A percentile compares a stretch with the other conserved stretches of the same genome.
phyloP scores from a whole-genome alignment of 2,329 filamentous ascomycete genomes.

The Sphaerostilbella broomeana region DNA sequence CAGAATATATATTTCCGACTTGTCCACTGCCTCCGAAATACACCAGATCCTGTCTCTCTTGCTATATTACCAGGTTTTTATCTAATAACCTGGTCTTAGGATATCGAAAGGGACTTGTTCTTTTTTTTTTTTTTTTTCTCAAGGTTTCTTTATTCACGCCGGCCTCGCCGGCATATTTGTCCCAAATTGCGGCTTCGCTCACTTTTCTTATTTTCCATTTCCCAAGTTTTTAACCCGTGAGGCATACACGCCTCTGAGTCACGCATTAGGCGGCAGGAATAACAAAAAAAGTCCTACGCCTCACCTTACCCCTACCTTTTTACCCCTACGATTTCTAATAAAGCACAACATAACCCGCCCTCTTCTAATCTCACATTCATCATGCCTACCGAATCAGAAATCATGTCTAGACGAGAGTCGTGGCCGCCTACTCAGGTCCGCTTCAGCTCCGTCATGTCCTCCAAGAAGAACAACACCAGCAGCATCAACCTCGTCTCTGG shows the following conservation, averaged over 20 bases:
- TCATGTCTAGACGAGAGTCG: slow-evolving; percentile 36
- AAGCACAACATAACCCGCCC: neutral
- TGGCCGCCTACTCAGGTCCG: slow-evolving; percentile 48
- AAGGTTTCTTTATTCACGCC: slow-evolving; percentile 8
- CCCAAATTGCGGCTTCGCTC: too few species aligned
- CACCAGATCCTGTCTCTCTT: too few species aligned
- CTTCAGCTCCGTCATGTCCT: slow-evolving; percentile 35
- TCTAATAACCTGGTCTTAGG: too few species aligned
- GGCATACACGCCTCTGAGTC: neutral
- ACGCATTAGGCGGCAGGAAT: neutral
- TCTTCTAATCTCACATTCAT: neutral
- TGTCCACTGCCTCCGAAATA: too few species aligned
- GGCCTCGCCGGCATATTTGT: slow-evolving; percentile 8
- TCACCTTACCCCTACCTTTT: too few species aligned
- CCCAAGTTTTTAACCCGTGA: neutral
- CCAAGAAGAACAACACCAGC: slow-evolving; percentile 21
- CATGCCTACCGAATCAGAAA: slow-evolving; percentile 32
- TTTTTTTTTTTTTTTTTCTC: too few species aligned
- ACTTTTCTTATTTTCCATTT: too few species aligned
- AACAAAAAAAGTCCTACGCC: too few species aligned
- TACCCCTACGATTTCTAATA: slow-evolving; percentile 1
- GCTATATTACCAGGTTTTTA: neutral
- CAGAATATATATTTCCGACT: slow-evolving; percentile 2
- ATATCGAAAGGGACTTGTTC: too few species aligned
- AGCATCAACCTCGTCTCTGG: too few species aligned